phyloP scores from a whole-genome alignment of 768 basidiomycete species.

The Porphyrellus cyaneotinctus region DNA sequence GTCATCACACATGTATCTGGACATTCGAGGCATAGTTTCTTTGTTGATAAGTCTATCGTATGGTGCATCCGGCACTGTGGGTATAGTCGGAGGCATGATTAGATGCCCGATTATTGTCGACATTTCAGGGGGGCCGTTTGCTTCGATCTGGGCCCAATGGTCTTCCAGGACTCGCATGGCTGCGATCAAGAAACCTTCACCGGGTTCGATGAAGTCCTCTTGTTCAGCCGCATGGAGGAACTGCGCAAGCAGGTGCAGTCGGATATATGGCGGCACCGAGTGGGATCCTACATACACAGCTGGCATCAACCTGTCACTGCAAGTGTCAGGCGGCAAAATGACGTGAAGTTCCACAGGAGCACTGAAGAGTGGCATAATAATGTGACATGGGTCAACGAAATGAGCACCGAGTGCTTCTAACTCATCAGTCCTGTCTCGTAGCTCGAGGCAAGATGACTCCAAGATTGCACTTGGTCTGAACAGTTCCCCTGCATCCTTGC shows the following conservation, averaged over 20 bases:
- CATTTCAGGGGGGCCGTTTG: constrained; percentile 72
- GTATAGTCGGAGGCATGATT: constrained; percentile 10
- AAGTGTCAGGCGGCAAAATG: constrained; percentile 41
- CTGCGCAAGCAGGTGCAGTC: constrained; percentile 71
- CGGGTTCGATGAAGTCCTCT: constrained; percentile 54
- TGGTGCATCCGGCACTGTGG: constrained; percentile 15
- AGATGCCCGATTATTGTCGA: constrained; percentile 51
- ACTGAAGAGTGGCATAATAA: constrained; percentile 61
- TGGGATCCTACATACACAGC: constrained; percentile 74
- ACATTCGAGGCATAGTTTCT: not conserved
- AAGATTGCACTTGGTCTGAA: constrained; percentile 35
- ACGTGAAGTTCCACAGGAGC: constrained; percentile 67
- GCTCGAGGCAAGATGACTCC: constrained; percentile 6
- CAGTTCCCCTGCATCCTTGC: constrained; percentile 31
- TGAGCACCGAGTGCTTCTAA: constrained; percentile 54
- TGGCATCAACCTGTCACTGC: constrained; percentile 46
- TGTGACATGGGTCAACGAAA: constrained; percentile 42
- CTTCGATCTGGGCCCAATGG: constrained; percentile 62
- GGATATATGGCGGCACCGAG: constrained; percentile 72
- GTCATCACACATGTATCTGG: constrained; percentile 30
- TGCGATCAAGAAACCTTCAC: constrained; percentile 70
- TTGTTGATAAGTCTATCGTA: constrained; percentile 1
- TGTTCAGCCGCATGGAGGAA: constrained; percentile 55
- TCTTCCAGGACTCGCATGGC: constrained; percentile 67
- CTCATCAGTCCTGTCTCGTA: constrained; percentile 36